Conservation (phyloP, 2,329 filamentous ascomycete genomes). For the Elsinoe perseae region DNA sequence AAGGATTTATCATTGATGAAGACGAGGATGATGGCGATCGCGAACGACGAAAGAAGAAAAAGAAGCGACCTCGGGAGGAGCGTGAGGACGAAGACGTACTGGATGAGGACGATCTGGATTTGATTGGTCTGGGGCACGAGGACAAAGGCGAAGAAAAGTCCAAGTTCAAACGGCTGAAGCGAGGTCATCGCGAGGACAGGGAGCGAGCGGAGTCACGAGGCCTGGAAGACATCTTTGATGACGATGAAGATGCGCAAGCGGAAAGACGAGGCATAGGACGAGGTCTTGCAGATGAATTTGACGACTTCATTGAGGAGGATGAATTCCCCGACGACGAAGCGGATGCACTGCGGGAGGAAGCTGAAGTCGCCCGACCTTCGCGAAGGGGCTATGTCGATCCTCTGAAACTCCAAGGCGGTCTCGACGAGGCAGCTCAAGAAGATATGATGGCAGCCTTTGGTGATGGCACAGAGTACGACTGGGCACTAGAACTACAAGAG, state of each 20-base stretch:
- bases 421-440: slow-evolving; percentile 87
- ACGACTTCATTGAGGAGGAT: slow-evolving; percentile 93
- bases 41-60: slow-evolving; percentile 55
- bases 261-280: slow-evolving; percentile 34
- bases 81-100: slow-evolving; percentile 75
- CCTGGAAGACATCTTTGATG: slow-evolving; percentile 88
- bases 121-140: slow-evolving; percentile 73
- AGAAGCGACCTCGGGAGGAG: slow-evolving; percentile 69
- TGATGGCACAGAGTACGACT: slow-evolving; percentile 90
- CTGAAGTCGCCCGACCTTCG: slow-evolving; percentile 76
- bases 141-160: slow-evolving; percentile 61
- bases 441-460: slow-evolving; percentile 96
- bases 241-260: slow-evolving; percentile 68
- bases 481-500: slow-evolving; percentile 83
- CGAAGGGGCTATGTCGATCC: slow-evolving; percentile 60
- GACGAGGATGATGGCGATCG: slow-evolving; percentile 66
- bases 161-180: slow-evolving; percentile 95
- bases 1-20: slow-evolving; percentile 92
- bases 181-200: slow-evolving; percentile 70
- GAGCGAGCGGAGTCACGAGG: slow-evolving; percentile 57
- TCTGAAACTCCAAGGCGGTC: slow-evolving; percentile 56
- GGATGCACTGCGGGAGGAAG: slow-evolving; percentile 69
- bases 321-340: slow-evolving; percentile 80
- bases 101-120: slow-evolving; percentile 90
- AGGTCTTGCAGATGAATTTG: slow-evolving; percentile 68